Percentiles rank a stretch among this genome's conserved stretches.
These are phyloP conservation scores for Aureobasidium sp. DNA, from an alignment of 2,329 filamentous ascomycete species.

Conservation along the genomic window DNA sequence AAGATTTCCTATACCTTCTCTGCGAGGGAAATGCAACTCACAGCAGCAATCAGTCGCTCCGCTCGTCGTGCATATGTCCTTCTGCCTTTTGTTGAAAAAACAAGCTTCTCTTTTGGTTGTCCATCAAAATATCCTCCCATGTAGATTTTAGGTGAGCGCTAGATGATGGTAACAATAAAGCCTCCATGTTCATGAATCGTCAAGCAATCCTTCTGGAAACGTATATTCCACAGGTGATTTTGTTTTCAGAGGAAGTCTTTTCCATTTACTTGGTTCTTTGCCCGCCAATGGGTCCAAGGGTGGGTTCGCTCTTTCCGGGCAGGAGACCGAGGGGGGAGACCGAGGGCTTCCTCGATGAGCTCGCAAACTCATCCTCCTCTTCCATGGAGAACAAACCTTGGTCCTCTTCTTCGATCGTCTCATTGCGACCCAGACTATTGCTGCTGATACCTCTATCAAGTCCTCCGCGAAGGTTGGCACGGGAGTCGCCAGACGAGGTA, in stretches of 20 bases:
- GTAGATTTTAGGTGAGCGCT: background rate
- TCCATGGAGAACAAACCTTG: conserved; percentile 26
- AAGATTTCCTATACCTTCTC: background rate
- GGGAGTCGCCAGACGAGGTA: conserved; percentile 14
- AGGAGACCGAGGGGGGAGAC: conserved; percentile 8
- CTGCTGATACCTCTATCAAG: conserved; percentile 21
- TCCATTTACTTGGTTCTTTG: conserved; percentile 5
- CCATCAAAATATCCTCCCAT: background rate
- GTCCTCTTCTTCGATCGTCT: conserved; percentile 23
- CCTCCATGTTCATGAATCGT: conserved; percentile 7
- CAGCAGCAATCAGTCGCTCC: background rate
- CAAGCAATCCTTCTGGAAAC: background rate
- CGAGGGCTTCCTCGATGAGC: conserved; percentile 1
- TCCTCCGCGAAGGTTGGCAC: conserved; percentile 10
- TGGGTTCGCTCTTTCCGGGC: conserved; percentile 11
- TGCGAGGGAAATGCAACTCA: background rate
- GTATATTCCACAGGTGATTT: background rate
- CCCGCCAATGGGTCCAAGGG: conserved; percentile 12
- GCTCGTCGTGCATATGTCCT: background rate
- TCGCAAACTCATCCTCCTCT: conserved; percentile 13
- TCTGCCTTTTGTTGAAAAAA: background rate
- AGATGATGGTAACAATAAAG: background rate
- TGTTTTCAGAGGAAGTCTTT: too few relatives aligned
- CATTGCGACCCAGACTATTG: conserved; percentile 18
- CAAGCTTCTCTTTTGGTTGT: background rate